Conservation (phyloP, 495 filamentous ascomycete species). For the Daldinia caldariorum region DNA sequence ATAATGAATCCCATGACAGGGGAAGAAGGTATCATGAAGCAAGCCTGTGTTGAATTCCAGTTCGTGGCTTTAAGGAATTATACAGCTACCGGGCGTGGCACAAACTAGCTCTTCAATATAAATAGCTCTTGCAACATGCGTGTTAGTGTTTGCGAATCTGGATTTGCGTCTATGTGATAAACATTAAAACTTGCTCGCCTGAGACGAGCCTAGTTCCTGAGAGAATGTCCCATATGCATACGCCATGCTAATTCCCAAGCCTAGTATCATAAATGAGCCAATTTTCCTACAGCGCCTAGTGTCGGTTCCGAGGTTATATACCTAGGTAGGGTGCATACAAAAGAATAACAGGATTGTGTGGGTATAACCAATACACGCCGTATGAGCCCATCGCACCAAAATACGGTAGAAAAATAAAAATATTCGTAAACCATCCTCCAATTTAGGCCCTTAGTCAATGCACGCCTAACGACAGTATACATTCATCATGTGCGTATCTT, state of each 20-base stretch:
- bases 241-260: conserved; percentile 15
- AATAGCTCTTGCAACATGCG: neutral
- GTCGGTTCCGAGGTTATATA: neutral
- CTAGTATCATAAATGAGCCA: neutral
- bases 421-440: neutral
- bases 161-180: neutral
- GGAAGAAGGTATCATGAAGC: neutral
- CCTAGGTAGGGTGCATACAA: neutral
- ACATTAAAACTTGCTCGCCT: neutral
- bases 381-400: conserved; percentile 7
- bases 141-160: neutral
- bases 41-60: neutral
- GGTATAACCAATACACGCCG: conserved; percentile 24
- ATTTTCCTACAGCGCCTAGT: conserved; percentile 2
- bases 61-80: neutral
- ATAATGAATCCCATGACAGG: neutral
- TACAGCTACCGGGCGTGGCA: neutral
- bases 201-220: conserved; percentile 15
- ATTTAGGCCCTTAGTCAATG: neutral
- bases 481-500: neutral
- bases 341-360: conserved; percentile 2
- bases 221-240: conserved; percentile 5
- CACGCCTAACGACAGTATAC: neutral
- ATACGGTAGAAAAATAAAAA: neutral
- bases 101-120: neutral